phyloP scores from a whole-genome alignment of 2,329 filamentous ascomycete genomes.

The Fusarium clavum region DNA sequence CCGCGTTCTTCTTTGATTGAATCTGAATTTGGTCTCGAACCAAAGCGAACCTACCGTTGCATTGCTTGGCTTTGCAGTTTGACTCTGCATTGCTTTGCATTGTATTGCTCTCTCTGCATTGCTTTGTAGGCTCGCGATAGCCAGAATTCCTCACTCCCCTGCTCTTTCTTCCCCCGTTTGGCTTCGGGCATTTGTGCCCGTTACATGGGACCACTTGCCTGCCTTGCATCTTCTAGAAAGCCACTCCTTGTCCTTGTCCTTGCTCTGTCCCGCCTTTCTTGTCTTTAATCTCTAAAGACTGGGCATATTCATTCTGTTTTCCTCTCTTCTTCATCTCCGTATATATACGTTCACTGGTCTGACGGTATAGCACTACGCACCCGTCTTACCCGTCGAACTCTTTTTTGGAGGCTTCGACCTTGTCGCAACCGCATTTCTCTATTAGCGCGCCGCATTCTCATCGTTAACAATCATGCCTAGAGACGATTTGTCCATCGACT shows the following conservation, averaged over 20 bases:
- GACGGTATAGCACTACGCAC: constrained; percentile 23
- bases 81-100: constrained; percentile 19
- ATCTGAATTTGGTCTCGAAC: constrained; percentile 23
- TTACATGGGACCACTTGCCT: constrained; percentile 42
- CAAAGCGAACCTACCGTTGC: constrained; percentile 38
- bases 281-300: neutral
- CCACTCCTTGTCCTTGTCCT: constrained; percentile 32
- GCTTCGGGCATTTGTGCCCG: constrained; percentile 18
- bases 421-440: constrained; percentile 38
- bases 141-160: constrained; percentile 36
- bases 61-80: neutral
- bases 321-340: constrained; percentile 23
- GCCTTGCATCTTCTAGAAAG: constrained; percentile 28
- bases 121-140: constrained; percentile 48
- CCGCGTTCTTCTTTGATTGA: constrained; percentile 42
- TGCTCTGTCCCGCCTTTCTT: constrained; percentile 13
- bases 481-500: constrained; percentile 79
- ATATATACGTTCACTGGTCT: constrained; percentile 7
- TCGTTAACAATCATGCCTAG: constrained; percentile 76
- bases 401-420: constrained; percentile 37
- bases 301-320: constrained; percentile 2
- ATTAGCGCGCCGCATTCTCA: constrained; percentile 42
- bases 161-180: constrained; percentile 25
- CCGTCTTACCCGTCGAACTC: constrained; percentile 33
- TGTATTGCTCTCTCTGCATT: neutral